Conservation (phyloP, 495 filamentous ascomycete species). For the Penicillium coffeae region DNA sequence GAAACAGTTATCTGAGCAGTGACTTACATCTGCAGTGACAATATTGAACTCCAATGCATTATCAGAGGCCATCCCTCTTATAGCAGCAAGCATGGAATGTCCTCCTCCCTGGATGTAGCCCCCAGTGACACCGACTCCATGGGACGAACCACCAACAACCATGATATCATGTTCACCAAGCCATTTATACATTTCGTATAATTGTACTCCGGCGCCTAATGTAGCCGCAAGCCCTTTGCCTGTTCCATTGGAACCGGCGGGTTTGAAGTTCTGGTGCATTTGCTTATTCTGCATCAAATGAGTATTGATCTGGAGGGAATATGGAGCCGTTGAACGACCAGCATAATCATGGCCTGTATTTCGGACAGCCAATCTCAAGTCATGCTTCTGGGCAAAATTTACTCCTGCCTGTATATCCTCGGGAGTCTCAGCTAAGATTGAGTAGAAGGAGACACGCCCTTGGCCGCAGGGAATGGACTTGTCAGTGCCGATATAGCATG, state of each 20-base stretch:
- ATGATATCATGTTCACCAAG: conserved; percentile 20
- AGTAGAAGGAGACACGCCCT: conserved; percentile 36
- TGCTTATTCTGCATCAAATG: neutral
- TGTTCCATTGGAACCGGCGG: neutral
- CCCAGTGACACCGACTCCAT: conserved; percentile 31
- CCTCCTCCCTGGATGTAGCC: conserved; percentile 57
- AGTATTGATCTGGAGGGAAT: conserved; percentile 51
- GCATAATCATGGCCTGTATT: conserved; percentile 55
- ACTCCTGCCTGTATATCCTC: conserved; percentile 37
- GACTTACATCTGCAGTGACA: conserved; percentile 38
- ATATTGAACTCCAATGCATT: conserved; percentile 36
- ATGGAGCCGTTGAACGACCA: conserved; percentile 50
- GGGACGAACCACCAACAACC: conserved; percentile 15
- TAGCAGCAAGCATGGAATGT: conserved; percentile 41
- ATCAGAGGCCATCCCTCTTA: conserved; percentile 33
- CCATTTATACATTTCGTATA: conserved; percentile 38
- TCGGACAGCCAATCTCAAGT: conserved; percentile 48
- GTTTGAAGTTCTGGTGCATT: neutral
- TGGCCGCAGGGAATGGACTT: conserved; percentile 18
- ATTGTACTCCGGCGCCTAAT: conserved; percentile 50
- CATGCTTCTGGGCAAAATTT: conserved; percentile 18
- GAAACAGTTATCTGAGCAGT: too few relatives aligned
- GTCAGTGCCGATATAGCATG: conserved; percentile 51
- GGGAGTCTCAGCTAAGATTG: conserved; percentile 23
- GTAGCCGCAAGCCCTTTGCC: conserved; percentile 29